A percentile compares a stretch with the other conserved stretches of the same genome.
phyloP scores from a whole-genome alignment of 192 early-diverging fungal genomes.

The Gonapodya sp. region DNA sequence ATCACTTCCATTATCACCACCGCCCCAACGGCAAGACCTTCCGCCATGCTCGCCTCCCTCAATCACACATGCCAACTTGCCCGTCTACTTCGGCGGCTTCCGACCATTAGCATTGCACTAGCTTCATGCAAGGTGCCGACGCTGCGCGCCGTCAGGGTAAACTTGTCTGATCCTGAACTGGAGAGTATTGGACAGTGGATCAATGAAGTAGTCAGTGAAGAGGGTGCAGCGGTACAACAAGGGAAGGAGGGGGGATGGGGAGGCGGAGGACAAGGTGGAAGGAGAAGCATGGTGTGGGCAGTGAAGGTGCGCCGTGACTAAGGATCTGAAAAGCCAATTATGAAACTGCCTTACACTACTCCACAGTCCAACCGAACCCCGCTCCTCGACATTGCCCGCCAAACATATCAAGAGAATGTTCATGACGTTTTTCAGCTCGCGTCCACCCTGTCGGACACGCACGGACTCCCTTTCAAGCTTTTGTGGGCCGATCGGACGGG shows the following conservation, averaged over 20 bases:
- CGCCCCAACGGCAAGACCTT: slow-evolving; percentile 42
- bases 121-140: neutral
- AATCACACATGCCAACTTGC: neutral
- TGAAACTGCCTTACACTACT: neutral
- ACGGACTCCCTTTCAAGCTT: slow-evolving; percentile 52
- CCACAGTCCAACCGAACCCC: slow-evolving; percentile 63
- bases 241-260: slow-evolving; percentile 58
- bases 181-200: neutral
- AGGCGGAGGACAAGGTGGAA: slow-evolving; percentile 55
- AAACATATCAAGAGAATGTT: slow-evolving; percentile 66
- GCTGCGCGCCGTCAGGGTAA: neutral
- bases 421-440: slow-evolving; percentile 60
- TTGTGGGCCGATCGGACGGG: slow-evolving; percentile 50
- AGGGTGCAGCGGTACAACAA: slow-evolving; percentile 24
- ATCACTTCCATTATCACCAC: slow-evolving; percentile 28
- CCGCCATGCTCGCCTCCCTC: neutral
- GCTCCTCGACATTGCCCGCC: slow-evolving; percentile 71
- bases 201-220: neutral
- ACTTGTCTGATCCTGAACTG: neutral
- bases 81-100: neutral
- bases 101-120: neutral
- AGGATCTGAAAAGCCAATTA: neutral
- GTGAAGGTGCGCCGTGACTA: slow-evolving; percentile 39
- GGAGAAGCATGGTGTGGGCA: slow-evolving; percentile 23
- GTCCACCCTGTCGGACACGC: slow-evolving; percentile 27